These are phyloP conservation scores for Plectosphaerella cucumerina DNA, from an alignment of 2,329 filamentous ascomycete genomes.

Conservation along the genomic window DNA sequence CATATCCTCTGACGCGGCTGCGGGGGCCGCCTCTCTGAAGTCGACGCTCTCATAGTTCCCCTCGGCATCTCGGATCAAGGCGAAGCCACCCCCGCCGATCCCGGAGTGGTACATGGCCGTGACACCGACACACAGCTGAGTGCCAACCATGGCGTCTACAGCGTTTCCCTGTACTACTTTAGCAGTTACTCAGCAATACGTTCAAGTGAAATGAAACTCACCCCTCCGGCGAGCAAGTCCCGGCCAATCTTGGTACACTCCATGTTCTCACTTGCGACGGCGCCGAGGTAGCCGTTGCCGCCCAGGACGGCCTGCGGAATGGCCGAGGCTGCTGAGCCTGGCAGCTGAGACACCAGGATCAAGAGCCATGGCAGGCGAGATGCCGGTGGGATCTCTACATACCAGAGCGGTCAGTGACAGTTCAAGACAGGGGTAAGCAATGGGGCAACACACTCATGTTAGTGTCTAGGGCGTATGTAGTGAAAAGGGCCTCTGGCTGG, in stretches of 20 bases:
- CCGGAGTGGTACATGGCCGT: constrained; percentile 76
- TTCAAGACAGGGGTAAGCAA: neutral
- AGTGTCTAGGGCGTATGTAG: too few relatives aligned
- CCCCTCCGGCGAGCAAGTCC: constrained; percentile 52
- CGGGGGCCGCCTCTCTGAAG: constrained; percentile 84
- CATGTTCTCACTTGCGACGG: constrained; percentile 65
- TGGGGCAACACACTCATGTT: neutral
- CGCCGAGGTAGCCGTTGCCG: constrained; percentile 39
- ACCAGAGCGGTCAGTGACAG: neutral
- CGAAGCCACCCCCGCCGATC: constrained; percentile 88
- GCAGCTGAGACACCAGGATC: neutral
- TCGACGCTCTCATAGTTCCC: constrained; percentile 85
- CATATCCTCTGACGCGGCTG: constrained; percentile 80
- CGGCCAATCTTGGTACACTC: constrained; percentile 68
- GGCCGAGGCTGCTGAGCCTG: neutral
- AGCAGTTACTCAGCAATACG: neutral
- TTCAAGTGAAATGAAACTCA: constrained; percentile 21
- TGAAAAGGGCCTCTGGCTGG: too few relatives aligned
- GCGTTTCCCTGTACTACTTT: constrained; percentile 57
- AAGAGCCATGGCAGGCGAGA: neutral
- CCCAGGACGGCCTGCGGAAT: constrained; percentile 14
- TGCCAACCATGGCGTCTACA: constrained; percentile 71
- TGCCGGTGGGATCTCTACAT: too few relatives aligned
- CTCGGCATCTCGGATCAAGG: constrained; percentile 68
- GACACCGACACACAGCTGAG: constrained; percentile 71